phyloP scores from a whole-genome alignment of 1,284 basidiomycete species.

The Leccinum solheimii region DNA sequence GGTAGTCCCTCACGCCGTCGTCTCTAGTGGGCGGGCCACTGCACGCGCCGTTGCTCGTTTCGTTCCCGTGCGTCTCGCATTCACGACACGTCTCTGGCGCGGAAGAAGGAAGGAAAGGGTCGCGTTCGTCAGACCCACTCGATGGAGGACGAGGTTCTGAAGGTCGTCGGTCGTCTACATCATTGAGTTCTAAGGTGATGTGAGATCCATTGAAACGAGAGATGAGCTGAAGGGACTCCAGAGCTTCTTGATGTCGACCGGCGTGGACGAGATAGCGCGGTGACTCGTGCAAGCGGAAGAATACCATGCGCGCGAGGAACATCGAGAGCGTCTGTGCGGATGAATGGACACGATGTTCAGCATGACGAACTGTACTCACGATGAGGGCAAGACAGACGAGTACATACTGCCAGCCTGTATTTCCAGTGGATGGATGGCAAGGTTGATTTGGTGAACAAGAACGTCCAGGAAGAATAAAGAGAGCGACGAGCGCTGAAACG shows the following conservation, averaged over 20 bases:
- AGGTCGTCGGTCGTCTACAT: conserved; percentile 61
- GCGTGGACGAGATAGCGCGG: conserved; percentile 88
- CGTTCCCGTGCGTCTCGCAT: conserved; percentile 5
- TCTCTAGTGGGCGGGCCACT: conserved; percentile 15
- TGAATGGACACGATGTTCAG: conserved; percentile 4
- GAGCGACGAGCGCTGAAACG: conserved; percentile 75
- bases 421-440: conserved; percentile 69
- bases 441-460: conserved; percentile 59
- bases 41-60: conserved; percentile 15
- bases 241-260: conserved; percentile 78
- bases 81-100: conserved; percentile 18
- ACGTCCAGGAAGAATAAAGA: conserved; percentile 73
- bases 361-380: conserved; percentile 45
- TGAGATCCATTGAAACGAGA: conserved; percentile 81
- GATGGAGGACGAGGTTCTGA: conserved; percentile 16
- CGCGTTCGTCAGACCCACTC: conserved; percentile 27
- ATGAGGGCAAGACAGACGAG: conserved; percentile 71
- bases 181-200: conserved; percentile 63
- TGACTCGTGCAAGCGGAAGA: conserved; percentile 92
- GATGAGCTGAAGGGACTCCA: conserved; percentile 80
- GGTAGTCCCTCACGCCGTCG: conserved; percentile 38
- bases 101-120: conserved; percentile 27
- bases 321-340: conserved; percentile 74
- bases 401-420: conserved; percentile 86
- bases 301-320: conserved; percentile 82